Conservation (phyloP, 805 yeast genomes). For the Saccharomycodes ludwigii region DNA sequence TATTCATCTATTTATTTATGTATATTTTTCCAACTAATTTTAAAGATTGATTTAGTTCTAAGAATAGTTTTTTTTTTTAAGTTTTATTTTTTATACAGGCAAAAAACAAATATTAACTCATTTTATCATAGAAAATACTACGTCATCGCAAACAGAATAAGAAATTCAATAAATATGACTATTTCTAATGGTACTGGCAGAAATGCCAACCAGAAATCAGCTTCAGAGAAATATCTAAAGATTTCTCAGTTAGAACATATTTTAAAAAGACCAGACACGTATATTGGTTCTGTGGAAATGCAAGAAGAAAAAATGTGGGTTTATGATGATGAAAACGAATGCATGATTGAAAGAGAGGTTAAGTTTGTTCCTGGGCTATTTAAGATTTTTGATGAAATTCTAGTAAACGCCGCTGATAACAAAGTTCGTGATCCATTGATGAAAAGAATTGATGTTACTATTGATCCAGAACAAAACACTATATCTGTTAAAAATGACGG, state of each 20-base stretch:
- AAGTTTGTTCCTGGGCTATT: slow-evolving; percentile 89
- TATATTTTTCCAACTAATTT: too few species aligned
- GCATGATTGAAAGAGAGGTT: slow-evolving; percentile 50
- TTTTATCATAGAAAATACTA: too few species aligned
- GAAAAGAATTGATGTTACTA: slow-evolving; percentile 76
- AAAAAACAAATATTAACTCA: too few species aligned
- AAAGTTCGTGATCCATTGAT: slow-evolving; percentile 87
- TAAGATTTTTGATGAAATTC: slow-evolving; percentile 91
- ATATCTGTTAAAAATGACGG: slow-evolving; percentile 88
- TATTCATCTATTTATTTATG: too few species aligned
- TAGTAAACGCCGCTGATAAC: slow-evolving; percentile 98
- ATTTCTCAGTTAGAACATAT: slow-evolving; percentile 93
- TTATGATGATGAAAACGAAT: slow-evolving; percentile 49
- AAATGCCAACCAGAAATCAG: slow-evolving; percentile 23
- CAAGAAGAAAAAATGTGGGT: slow-evolving; percentile 79
- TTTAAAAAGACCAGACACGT: slow-evolving; percentile 93
- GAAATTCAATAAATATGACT: too few species aligned
- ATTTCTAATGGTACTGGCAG: background rate
- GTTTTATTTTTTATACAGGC: too few species aligned
- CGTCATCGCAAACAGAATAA: too few species aligned
- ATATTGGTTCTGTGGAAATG: slow-evolving; percentile 87
- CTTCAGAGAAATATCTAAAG: slow-evolving; percentile 77
- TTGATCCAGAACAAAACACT: slow-evolving; percentile 59
- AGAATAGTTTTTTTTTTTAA: too few species aligned
- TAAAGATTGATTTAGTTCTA: too few species aligned